phyloP scores from a whole-genome alignment of 2,329 filamentous ascomycete species.

The Hypoxylon sp. region DNA sequence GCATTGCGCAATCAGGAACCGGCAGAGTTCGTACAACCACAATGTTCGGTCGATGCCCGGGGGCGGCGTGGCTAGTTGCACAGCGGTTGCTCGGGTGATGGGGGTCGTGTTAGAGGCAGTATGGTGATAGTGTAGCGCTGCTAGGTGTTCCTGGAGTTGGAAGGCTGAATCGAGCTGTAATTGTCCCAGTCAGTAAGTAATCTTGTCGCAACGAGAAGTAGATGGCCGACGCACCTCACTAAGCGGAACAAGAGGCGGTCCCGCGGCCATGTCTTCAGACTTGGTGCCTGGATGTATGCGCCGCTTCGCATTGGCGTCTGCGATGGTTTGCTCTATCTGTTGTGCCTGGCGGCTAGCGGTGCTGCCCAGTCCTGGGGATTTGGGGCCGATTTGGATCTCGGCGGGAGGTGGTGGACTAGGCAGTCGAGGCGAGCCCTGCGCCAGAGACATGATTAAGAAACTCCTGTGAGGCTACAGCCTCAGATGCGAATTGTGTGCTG shows the following conservation, averaged over 20 bases:
- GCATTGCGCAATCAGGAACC: slow-evolving; percentile 94
- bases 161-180: slow-evolving; percentile 93
- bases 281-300: slow-evolving; percentile 94
- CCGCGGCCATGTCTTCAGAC: slow-evolving; percentile 91
- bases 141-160: slow-evolving; percentile 96
- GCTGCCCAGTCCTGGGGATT: slow-evolving; percentile 71
- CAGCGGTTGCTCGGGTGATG: slow-evolving; percentile 81
- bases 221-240: slow-evolving; percentile 75
- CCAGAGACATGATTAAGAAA: slow-evolving; percentile 65
- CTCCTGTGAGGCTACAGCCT: slow-evolving; percentile 35
- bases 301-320: slow-evolving; percentile 82
- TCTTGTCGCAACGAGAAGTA: slow-evolving; percentile 23
- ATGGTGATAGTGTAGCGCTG: slow-evolving; percentile 88
- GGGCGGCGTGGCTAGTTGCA: slow-evolving; percentile 83
- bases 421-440: slow-evolving; percentile 88
- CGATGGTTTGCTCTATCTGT: slow-evolving; percentile 73
- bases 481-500: slow-evolving; percentile 27
- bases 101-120: slow-evolving; percentile 78
- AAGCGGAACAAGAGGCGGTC: slow-evolving; percentile 88
- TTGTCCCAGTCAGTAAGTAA: slow-evolving; percentile 25
- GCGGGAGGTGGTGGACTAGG: slow-evolving; percentile 95
- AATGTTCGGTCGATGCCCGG: slow-evolving; percentile 86
- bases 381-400: slow-evolving; percentile 90
- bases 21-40: slow-evolving; percentile 98
- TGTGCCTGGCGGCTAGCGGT: slow-evolving; percentile 69